phyloP scores from a whole-genome alignment of 2,329 filamentous ascomycete genomes.

The Aaosphaeria pasadenensis region DNA sequence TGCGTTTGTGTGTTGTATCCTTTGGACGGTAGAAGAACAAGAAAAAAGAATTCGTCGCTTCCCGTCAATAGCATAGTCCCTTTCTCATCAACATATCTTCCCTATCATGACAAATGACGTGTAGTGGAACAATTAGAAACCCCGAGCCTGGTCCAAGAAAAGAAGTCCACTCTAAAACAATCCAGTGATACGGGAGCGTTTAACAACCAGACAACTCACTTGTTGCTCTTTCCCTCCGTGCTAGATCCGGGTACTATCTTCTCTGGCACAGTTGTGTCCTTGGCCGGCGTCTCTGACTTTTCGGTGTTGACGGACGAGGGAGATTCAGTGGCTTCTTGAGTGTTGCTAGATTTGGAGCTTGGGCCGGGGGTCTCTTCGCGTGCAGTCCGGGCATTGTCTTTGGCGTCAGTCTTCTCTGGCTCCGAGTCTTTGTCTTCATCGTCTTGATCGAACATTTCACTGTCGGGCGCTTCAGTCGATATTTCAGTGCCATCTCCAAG shows the following conservation, averaged over 20 bases:
- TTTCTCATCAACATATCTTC: no score
- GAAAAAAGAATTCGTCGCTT: no score
- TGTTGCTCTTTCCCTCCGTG: not conserved
- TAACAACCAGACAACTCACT: no score
- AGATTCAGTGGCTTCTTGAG: slow-evolving; percentile 27
- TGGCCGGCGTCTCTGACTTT: slow-evolving; percentile 23
- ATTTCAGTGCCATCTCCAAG: slow-evolving; percentile 94
- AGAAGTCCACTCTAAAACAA: no score
- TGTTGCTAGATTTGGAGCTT: slow-evolving; percentile 3
- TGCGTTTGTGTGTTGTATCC: no score
- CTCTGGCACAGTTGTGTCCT: slow-evolving; percentile 13
- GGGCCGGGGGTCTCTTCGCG: slow-evolving; percentile 27
- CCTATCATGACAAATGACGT: no score
- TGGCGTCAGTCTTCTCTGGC: slow-evolving; percentile 44
- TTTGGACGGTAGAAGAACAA: no score
- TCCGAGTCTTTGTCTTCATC: slow-evolving; percentile 80
- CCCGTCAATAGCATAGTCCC: no score
- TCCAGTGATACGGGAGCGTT: no score
- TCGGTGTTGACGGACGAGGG: slow-evolving; percentile 37
- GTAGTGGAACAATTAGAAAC: no score
- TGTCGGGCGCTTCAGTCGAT: slow-evolving; percentile 81
- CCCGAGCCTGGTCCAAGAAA: no score
- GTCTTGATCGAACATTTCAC: slow-evolving; percentile 91
- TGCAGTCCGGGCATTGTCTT: slow-evolving; percentile 13
- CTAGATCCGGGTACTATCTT: slow-evolving; percentile 15